Base-by-base conservation (phyloP, 2,329 filamentous ascomycete genomes). In the Endoconidiophora laricicola region DNA sequence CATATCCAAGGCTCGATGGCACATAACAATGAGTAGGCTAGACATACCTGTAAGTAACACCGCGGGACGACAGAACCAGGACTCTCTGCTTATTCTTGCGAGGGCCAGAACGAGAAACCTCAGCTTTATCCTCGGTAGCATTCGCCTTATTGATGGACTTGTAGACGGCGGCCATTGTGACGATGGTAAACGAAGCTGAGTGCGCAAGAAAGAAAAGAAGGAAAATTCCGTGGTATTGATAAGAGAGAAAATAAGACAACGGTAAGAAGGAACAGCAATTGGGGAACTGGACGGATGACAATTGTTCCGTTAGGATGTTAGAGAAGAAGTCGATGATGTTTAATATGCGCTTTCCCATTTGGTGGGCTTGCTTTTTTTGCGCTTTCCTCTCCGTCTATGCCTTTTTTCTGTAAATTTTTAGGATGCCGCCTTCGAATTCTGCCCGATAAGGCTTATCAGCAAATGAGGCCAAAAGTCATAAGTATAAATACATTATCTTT, bases 31-130 rank as follows among this genome's bases (percentile, higher is more conserved):
- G 9, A 46, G 16, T n/a, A 18, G 20, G n/a, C 18, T 10, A 22
- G 10, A 48, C 33, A 44, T 43, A 87, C 82, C 83, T 76, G 66
- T 85, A 87, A 33, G 90, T 94, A 48, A 96, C 86, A 56, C 91
- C 91, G 69, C 91, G 74, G 22, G 88, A 95, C 23, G 86, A 91
- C 58, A 98, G 73, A 60, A 96, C 88, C 56, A 98, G 71, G 48
- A 96, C 84, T 59, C 87, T 72, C 65, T 81, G 79, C 68, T 77
- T 81, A 62, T 79, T 82, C 66, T 73, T 82, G 62, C 68, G 72
- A 44, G 68, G 59, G 52, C 69, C 70, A 63, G 69, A 71, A 55
- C 63, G 67, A 47, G 64, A 66, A 24, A 50, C 44, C 14, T 54
- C 51, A 29, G 62, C 68, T 44, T 77, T 71, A 46, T 66, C 61